Percentiles rank a stretch among this genome's conserved stretches.
These are phyloP conservation scores for Hortaea sp. DNA, from an alignment of 2,329 filamentous ascomycete species.

Conservation along the genomic window DNA sequence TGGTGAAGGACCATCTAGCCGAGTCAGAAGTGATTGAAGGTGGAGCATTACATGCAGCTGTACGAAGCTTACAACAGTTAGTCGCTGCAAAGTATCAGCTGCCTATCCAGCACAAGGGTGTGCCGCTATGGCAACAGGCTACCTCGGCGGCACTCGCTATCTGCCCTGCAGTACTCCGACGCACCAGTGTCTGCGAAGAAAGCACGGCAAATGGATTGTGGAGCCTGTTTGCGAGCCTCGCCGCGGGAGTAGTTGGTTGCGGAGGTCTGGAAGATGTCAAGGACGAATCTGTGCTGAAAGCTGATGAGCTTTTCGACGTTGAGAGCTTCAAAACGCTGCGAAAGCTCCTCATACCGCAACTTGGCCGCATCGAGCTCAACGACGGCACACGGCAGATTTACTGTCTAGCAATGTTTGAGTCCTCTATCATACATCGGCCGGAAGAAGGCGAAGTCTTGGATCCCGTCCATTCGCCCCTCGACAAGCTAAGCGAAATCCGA, in stretches of 20 bases:
- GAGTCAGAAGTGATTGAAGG: constrained; percentile 61
- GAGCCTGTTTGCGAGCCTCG: constrained; percentile 38
- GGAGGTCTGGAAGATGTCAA: constrained; percentile 23
- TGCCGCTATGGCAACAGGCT: constrained; percentile 69
- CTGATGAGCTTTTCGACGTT: constrained; percentile 77
- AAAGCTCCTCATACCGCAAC: constrained; percentile 60
- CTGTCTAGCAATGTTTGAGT: constrained; percentile 65
- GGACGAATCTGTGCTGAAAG: constrained; percentile 33
- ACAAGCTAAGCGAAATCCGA: constrained; percentile 53
- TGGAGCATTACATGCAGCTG: constrained; percentile 53
- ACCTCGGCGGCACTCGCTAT: constrained; percentile 62
- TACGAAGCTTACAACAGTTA: constrained; percentile 59
- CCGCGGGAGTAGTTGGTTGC: constrained; percentile 29
- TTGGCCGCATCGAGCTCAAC: constrained; percentile 57
- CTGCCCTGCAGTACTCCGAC: constrained; percentile 53
- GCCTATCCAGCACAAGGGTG: constrained; percentile 57
- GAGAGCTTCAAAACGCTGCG: constrained; percentile 59
- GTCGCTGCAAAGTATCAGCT: constrained; percentile 76
- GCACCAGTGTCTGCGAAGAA: constrained; percentile 22
- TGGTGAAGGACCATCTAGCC: constrained; percentile 49
- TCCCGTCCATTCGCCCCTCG: constrained; percentile 44
- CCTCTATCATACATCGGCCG: constrained; percentile 67
- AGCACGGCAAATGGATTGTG: constrained; percentile 48
- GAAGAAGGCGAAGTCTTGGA: constrained; percentile 52
- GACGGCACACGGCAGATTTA: constrained; percentile 61